Conservation (phyloP, 2,329 filamentous ascomycete genomes). For the Cordyceps pruinosa region DNA sequence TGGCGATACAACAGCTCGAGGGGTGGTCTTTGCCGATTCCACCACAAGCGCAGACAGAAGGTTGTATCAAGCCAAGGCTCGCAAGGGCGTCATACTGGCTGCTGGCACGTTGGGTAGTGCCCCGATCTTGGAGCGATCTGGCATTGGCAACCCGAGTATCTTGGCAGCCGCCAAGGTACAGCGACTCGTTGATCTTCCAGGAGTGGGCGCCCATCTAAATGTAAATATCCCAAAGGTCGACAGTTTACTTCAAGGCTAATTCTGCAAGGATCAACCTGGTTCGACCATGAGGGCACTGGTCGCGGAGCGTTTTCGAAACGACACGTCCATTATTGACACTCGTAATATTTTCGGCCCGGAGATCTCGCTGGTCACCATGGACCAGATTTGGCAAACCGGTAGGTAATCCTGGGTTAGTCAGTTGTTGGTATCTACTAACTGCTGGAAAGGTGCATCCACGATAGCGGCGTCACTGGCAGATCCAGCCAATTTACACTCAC, state of each 20-base stretch:
- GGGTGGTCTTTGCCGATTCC: slow-evolving; percentile 11
- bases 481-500: slow-evolving; percentile 5
- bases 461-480: slow-evolving; percentile 5
- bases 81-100: slow-evolving; percentile 15
- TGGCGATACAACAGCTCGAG: slow-evolving; percentile 3
- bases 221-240: background rate
- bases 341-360: slow-evolving; percentile 17
- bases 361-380: slow-evolving; percentile 18
- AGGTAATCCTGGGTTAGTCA: no score
- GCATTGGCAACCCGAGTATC: slow-evolving; percentile 43
- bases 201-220: slow-evolving; percentile 37
- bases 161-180: slow-evolving; percentile 40
- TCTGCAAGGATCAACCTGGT: slow-evolving; percentile 18
- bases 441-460: background rate
- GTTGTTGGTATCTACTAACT: background rate
- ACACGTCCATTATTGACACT: slow-evolving; percentile 18
- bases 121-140: slow-evolving; percentile 45
- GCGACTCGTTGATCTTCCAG: slow-evolving; percentile 44
- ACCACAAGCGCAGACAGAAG: slow-evolving; percentile 42
- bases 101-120: slow-evolving; percentile 15
- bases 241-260: background rate
- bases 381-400: slow-evolving; percentile 18
- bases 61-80: slow-evolving; percentile 3
- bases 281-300: slow-evolving; percentile 16
- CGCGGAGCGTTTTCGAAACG: slow-evolving; percentile 15